Percentiles rank a stretch among this genome's conserved stretches.
Evolutionary conservation across 2,329 filamentous ascomycete species (phyloP).

Genomic region (Cladosporium velox): DNA sequence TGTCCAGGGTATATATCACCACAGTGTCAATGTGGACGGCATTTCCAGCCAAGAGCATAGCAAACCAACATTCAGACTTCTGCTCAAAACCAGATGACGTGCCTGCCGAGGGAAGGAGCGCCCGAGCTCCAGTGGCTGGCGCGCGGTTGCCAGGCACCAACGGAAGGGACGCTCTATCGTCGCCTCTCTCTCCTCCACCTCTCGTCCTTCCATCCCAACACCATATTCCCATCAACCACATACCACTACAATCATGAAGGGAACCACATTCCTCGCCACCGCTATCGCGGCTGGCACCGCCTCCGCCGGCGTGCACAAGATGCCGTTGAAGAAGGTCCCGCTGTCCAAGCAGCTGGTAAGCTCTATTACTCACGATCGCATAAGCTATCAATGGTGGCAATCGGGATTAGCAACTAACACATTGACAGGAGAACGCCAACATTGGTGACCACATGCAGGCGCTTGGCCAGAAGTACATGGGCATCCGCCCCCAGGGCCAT

Average conservation of each 20-base stretch:
- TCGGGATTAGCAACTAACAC: constrained; percentile 55
- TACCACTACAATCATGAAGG: constrained; percentile 68
- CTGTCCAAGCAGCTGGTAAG: constrained; percentile 88
- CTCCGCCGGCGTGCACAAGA: constrained; percentile 86
- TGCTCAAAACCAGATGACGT: neutral
- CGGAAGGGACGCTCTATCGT: neutral
- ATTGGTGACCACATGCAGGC: constrained; percentile 79
- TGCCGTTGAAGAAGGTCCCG: constrained; percentile 89
- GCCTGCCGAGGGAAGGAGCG: neutral
- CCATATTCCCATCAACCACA: constrained; percentile 12
- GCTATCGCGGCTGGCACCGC: constrained; percentile 72
- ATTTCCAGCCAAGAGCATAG: neutral
- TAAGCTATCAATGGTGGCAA: constrained; percentile 42
- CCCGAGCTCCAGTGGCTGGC: constrained; percentile 11
- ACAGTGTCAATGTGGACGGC: neutral
- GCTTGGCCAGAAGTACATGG: constrained; percentile 96
- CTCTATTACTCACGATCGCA: constrained; percentile 28
- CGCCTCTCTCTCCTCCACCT: neutral
- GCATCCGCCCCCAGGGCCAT: constrained; percentile 69
- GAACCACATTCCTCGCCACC: constrained; percentile 74
- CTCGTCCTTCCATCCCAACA: constrained; percentile 1
- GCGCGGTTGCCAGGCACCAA: constrained; percentile 5
- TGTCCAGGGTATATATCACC: neutral
- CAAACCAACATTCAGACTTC: neutral
- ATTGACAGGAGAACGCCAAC: constrained; percentile 67